These are phyloP conservation scores for Ophiostoma ulmi DNA, from an alignment of 2,329 filamentous ascomycete species.

Conservation along the genomic window DNA sequence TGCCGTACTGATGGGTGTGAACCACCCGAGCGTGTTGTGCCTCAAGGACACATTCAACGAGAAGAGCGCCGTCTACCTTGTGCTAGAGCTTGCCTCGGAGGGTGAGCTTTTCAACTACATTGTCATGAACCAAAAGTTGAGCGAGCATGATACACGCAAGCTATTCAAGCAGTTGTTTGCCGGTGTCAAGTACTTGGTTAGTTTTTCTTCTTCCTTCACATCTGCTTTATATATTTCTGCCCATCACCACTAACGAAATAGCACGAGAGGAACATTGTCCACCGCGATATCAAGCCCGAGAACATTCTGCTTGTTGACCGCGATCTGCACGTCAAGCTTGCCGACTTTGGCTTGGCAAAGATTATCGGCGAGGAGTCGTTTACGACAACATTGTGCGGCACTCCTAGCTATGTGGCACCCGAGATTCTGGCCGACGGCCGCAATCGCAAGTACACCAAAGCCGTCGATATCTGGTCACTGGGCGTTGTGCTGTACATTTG, in stretches of 20 bases:
- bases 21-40: constrained; percentile 86
- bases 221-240: not conserved
- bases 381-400: constrained; percentile 91
- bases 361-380: constrained; percentile 99
- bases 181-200: constrained; percentile 76
- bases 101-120: constrained; percentile 97
- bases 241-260: not conserved
- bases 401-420: constrained; percentile 94
- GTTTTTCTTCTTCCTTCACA: not conserved
- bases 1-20: constrained; percentile 93
- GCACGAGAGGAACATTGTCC: constrained; percentile 93
- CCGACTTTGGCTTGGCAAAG: constrained; percentile 94
- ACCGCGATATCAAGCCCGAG: constrained; percentile 95
- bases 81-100: constrained; percentile 84
- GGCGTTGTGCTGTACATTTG: constrained; percentile 98
- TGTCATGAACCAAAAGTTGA: constrained; percentile 81
- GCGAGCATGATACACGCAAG: constrained; percentile 76
- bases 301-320: constrained; percentile 89
- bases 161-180: constrained; percentile 89
- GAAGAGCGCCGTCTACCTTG: constrained; percentile 79
- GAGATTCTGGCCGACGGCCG: constrained; percentile 83
- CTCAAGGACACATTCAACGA: constrained; percentile 95
- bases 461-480: constrained; percentile 93
- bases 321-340: constrained; percentile 80
- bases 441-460: constrained; percentile 84